phyloP scores from a whole-genome alignment of 2,329 filamentous ascomycete genomes.

The Talaromyces sp. region DNA sequence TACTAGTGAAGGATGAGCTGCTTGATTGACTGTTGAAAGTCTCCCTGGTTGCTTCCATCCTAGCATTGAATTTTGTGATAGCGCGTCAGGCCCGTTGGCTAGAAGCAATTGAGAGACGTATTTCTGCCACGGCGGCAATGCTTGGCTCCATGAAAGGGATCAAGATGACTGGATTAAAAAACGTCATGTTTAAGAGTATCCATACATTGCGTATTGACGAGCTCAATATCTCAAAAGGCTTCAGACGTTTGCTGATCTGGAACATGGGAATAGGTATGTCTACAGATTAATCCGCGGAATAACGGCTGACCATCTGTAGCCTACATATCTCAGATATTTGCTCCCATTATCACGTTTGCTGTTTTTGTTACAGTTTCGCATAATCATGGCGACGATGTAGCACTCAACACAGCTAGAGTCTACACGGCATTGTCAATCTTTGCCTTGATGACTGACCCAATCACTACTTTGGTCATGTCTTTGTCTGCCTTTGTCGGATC shows the following conservation, averaged over 20 bases:
- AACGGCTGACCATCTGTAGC: constrained; percentile 21
- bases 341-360: constrained; percentile 31
- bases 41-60: constrained; percentile 34
- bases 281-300: not conserved
- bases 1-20: not conserved
- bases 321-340: constrained; percentile 41
- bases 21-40: constrained; percentile 20
- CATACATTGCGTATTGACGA: constrained; percentile 41
- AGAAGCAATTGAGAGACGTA: constrained; percentile 48
- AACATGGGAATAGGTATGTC: constrained; percentile 38
- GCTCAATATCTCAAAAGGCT: constrained; percentile 40
- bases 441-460: constrained; percentile 24
- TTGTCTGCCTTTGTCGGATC: constrained; percentile 37
- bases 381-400: constrained; percentile 16
- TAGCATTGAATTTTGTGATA: constrained; percentile 37
- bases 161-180: constrained; percentile 49
- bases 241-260: constrained; percentile 41
- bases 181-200: constrained; percentile 38
- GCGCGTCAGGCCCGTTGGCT: constrained; percentile 48
- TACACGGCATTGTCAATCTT: constrained; percentile 30
- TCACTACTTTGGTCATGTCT: constrained; percentile 24
- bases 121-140: constrained; percentile 48
- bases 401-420: constrained; percentile 28
- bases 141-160: constrained; percentile 51
- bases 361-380: constrained; percentile 23